Percentiles rank a stretch among this genome's conserved stretches.
Evolutionary conservation across 129 eudicot species (phyloP).

Genomic region (Helianthus tuberosus): DNA sequence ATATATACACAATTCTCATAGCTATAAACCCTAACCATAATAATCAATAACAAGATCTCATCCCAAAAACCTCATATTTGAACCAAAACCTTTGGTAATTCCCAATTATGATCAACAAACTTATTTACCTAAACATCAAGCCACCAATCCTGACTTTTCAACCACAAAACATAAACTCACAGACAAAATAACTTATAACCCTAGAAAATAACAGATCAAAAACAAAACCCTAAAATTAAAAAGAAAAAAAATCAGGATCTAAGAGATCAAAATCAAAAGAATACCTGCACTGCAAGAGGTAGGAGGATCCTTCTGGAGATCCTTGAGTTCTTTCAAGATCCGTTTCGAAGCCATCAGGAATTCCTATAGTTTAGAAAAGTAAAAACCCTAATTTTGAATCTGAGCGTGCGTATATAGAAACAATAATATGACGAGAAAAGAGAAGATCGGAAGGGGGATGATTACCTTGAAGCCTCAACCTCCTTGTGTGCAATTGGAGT

Average conservation of each 20-base stretch:
- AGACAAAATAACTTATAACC: neutral
- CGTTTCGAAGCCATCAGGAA: slow-evolving; percentile 70
- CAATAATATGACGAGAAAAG: neutral
- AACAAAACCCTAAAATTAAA: slow-evolving; percentile 1
- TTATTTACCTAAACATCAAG: slow-evolving; percentile 15
- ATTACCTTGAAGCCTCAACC: slow-evolving; percentile 29
- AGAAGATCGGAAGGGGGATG: neutral
- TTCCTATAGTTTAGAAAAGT: slow-evolving; percentile 21
- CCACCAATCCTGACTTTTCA: neutral
- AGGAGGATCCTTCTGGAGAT: slow-evolving; percentile 80
- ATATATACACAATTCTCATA: neutral
- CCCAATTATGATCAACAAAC: slow-evolving; percentile 11
- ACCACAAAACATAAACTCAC: neutral
- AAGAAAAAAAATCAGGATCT: neutral
- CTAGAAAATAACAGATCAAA: neutral
- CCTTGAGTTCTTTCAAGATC: slow-evolving; percentile 65
- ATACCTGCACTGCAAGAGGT: slow-evolving; percentile 77
- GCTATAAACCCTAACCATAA: slow-evolving; percentile 15
- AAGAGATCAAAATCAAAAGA: slow-evolving; percentile 6
- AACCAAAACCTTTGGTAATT: neutral
- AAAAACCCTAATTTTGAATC: slow-evolving; percentile 36
- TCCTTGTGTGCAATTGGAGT: neutral
- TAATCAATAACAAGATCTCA: neutral
- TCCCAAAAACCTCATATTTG: slow-evolving; percentile 12
- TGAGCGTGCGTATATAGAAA: neutral